A percentile compares a stretch with the other conserved stretches of the same genome.
Evolutionary conservation across 2,329 filamentous ascomycete species (phyloP).

Genomic region (Whalleya microplaca): DNA sequence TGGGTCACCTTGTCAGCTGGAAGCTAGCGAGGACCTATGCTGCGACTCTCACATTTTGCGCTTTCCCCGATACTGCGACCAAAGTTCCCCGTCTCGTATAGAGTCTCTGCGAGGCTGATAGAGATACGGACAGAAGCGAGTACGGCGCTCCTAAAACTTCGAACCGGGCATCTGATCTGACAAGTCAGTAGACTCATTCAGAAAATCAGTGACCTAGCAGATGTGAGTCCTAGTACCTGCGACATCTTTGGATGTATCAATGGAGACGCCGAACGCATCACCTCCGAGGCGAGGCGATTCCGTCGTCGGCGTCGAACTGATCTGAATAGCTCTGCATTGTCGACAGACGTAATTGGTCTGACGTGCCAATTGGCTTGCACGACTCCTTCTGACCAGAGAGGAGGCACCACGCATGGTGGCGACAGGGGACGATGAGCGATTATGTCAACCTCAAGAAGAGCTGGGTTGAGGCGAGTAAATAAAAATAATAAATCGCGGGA

Average conservation of each 20-base stretch:
- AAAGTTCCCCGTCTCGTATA: slow-evolving; percentile 92
- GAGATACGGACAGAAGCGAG: slow-evolving; percentile 88
- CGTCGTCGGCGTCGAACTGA: slow-evolving; percentile 63
- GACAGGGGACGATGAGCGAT: slow-evolving; percentile 1
- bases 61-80: slow-evolving; percentile 85
- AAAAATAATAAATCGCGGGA: slow-evolving; percentile 7
- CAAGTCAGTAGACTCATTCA: slow-evolving; percentile 3
- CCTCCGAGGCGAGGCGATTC: slow-evolving; percentile 53
- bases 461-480: slow-evolving; percentile 16
- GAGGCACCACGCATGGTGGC: slow-evolving; percentile 36
- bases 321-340: slow-evolving; percentile 65
- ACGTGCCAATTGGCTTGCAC: slow-evolving; percentile 25
- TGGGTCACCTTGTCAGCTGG: slow-evolving; percentile 8
- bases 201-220: too few species aligned
- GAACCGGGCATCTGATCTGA: slow-evolving; percentile 79
- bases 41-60: slow-evolving; percentile 77
- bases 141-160: slow-evolving; percentile 91
- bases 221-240: slow-evolving; percentile 51
- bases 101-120: slow-evolving; percentile 91
- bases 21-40: neutral
- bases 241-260: slow-evolving; percentile 50
- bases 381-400: slow-evolving; percentile 30
- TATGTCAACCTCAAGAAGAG: slow-evolving; percentile 1
- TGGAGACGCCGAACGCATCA: slow-evolving; percentile 59
- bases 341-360: slow-evolving; percentile 48